Evolutionary conservation across 108 stramenopile species (phyloP), one percentile per base, ranked within the genome.

Genomic region (Skeletonema potamos): DNA sequence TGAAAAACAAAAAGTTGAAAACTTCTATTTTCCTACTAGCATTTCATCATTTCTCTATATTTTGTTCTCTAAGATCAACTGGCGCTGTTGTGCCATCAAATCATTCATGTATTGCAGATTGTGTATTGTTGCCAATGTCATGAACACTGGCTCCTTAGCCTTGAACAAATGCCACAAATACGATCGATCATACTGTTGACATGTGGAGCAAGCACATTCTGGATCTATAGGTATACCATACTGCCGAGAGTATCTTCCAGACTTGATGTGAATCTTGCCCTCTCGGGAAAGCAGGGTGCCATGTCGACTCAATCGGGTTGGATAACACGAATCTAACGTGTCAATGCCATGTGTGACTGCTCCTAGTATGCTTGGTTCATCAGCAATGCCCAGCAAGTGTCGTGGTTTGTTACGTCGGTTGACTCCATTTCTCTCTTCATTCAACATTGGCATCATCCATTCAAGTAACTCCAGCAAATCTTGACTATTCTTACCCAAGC

Each of bases 81-180:
- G 87, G 15, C 97, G 79, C 17, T 96, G 81, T 10, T 72, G 27
- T 57, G 73, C 76, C 96, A 96, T 96, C 66, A 95, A 71, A 60
- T 94, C 91, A 67, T 91, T 91, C 96, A 98, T 98, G 71, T 95
- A 96, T 17, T 89, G 85, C 33, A 98, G 82, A 60, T 98, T 98
- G 82, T 98, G 97, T 54, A 83, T 73, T 12, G 93, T 87, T 2
- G 92, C 87, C 39, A 98, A 66, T 18, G 86, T 70, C 32, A 89
- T 76, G 15, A 86, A 89, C 15, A 92, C 56, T 6, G 94, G 93
- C 68, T 96, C 97, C 72, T 92, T 92, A 13, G 95, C 93, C 72
- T 92, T 93, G 83, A 93, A 92, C 26, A 98, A 75, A 82, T 96
- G 96, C 88, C 94, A 92, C 28, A 98, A 58, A 72, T 98, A 98